Evolutionary conservation across 2,329 filamentous ascomycete species (phyloP).

Genomic region (Neofusicoccum umdonicola): DNA sequence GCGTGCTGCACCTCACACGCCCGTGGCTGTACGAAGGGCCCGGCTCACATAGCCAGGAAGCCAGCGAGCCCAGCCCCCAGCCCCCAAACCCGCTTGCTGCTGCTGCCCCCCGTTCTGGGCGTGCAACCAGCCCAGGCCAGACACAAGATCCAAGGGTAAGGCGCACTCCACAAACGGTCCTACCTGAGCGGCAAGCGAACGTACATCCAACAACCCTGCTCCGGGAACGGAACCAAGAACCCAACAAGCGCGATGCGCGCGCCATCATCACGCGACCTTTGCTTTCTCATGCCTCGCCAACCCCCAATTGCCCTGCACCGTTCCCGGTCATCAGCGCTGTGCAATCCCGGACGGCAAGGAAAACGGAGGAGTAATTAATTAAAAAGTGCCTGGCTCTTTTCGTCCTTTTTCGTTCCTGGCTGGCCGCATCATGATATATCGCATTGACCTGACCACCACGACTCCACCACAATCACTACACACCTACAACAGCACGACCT

Average conservation of each 20-base stretch:
- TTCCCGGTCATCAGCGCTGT: not conserved
- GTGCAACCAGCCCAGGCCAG: not conserved
- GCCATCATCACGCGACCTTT: conserved; percentile 7
- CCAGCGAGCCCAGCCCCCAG: not conserved
- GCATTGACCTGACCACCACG: not conserved
- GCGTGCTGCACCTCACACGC: not conserved
- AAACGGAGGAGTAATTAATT: not conserved
- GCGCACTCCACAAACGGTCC: conserved; percentile 9
- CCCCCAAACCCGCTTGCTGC: not conserved
- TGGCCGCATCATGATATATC: not conserved
- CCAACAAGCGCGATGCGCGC: not conserved
- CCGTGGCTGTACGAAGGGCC: not conserved
- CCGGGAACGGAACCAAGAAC: not conserved
- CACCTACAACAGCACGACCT: not conserved
- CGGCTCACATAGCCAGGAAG: not conserved
- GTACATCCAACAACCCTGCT: conserved; percentile 1
- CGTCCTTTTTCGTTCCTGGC: not conserved
- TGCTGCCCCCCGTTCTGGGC: not conserved
- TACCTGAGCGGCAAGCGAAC: not conserved
- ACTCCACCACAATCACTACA: not conserved
- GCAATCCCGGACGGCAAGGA: not conserved
- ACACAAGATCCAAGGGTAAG: not conserved
- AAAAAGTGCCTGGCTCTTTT: not conserved
- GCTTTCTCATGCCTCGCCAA: not conserved
- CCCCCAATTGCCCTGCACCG: not conserved